These are phyloP conservation scores for Ascoidea tarda DNA, from an alignment of 805 yeast genomes.

Conservation along the genomic window DNA sequence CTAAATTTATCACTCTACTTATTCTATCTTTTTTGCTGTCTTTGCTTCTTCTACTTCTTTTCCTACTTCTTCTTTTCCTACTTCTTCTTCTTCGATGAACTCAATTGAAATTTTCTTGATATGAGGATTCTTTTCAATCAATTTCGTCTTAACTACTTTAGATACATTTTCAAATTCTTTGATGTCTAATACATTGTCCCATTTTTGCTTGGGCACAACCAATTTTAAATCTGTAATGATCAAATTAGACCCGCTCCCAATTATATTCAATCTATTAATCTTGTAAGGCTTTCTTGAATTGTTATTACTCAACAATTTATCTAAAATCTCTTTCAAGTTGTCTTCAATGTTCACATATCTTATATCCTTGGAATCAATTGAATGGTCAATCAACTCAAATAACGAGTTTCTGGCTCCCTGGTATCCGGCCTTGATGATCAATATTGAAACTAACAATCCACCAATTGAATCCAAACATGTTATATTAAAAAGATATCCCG, in stretches of 20 bases:
- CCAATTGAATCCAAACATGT: conserved; percentile 89
- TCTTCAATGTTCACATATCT: conserved; percentile 29
- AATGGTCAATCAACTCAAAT: conserved; percentile 67
- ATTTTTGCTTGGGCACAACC: conserved; percentile 28
- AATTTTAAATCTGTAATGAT: conserved; percentile 21
- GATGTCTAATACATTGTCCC: conserved; percentile 27
- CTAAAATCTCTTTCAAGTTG: conserved; percentile 21
- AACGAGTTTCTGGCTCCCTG: conserved; percentile 57
- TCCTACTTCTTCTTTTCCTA: too few species aligned
- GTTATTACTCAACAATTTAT: conserved; percentile 25
- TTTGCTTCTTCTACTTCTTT: too few species aligned
- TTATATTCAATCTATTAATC: conserved; percentile 28
- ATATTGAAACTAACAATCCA: conserved; percentile 70
- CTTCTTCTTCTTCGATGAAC: conserved; percentile 3
- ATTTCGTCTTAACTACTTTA: conserved; percentile 7
- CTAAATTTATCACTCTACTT: too few species aligned
- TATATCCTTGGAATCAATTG: conserved; percentile 36
- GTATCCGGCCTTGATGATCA: conserved; percentile 77
- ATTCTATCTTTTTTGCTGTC: too few species aligned
- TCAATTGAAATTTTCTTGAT: conserved; percentile 10
- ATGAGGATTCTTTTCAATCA: conserved; percentile 5
- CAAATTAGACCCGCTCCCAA: conserved; percentile 48
- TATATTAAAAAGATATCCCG: conserved; percentile 65
- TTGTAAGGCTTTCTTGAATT: conserved; percentile 23
- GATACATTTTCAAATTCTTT: conserved; percentile 28